Percentiles rank a stretch among this genome's conserved stretches.
Conservation (phyloP, 73 alveolate genomes). For the Uronychia binucleata region DNA sequence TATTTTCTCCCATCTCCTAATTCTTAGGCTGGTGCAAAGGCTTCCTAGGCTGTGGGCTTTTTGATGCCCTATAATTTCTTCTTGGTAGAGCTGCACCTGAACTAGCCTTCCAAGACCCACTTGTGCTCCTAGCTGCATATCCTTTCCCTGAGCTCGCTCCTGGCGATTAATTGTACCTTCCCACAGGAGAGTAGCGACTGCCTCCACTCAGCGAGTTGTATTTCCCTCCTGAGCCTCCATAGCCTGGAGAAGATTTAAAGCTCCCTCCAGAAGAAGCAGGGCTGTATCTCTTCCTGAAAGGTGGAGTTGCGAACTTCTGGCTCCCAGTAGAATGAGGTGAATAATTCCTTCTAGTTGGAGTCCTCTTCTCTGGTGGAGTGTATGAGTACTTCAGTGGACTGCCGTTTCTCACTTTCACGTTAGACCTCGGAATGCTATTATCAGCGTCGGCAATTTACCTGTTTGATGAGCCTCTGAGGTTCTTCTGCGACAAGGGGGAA, state of each 20-base stretch:
- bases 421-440: neutral
- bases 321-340: neutral
- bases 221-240: neutral
- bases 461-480: neutral
- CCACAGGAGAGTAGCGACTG: too few relatives aligned
- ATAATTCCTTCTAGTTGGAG: neutral
- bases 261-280: slow-evolving; percentile 2
- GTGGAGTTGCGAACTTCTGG: neutral
- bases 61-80: too few relatives aligned
- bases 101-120: neutral
- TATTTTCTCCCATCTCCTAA: too few relatives aligned
- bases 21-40: too few relatives aligned
- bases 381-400: neutral
- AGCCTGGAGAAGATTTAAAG: neutral
- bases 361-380: neutral
- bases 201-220: too few relatives aligned
- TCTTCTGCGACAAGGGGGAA: neutral
- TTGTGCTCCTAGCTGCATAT: neutral
- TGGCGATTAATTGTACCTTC: neutral
- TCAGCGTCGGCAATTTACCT: too few relatives aligned
- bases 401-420: neutral
- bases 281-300: neutral
- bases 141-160: neutral
- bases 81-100: too few relatives aligned
- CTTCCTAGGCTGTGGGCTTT: too few relatives aligned